These are phyloP conservation scores for Pyrus pyrifolia DNA, from an alignment of 306 rosid species.

Conservation along the genomic window DNA sequence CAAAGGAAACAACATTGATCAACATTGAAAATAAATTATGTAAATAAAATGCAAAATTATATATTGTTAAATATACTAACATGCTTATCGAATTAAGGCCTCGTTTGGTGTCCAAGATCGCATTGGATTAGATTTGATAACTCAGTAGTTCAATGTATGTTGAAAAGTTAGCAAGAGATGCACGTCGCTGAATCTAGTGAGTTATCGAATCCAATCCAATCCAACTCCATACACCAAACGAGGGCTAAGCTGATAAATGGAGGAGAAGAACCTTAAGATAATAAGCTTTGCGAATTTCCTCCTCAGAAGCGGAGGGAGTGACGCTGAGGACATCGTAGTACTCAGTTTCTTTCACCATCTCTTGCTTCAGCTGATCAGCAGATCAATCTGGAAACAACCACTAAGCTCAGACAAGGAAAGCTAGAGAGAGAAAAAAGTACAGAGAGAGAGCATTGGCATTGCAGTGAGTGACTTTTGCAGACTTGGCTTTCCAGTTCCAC, in stretches of 20 bases:
- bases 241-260: not conserved
- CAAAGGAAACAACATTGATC: not conserved
- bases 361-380: not conserved
- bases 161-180: not conserved
- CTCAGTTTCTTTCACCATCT: slow-evolving; percentile 79
- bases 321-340: slow-evolving; percentile 74
- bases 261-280: slow-evolving; percentile 57
- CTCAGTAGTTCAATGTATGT: not conserved
- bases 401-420: not conserved
- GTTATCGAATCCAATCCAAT: not conserved
- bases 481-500: slow-evolving; percentile 55
- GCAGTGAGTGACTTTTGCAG: not conserved
- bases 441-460: not conserved
- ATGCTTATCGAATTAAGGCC: not conserved
- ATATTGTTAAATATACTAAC: too few relatives aligned
- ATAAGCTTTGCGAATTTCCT: slow-evolving; percentile 84
- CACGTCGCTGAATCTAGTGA: not conserved
- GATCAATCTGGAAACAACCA: not conserved
- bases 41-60: too few relatives aligned
- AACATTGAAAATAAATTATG: too few relatives aligned
- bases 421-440: not conserved
- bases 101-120: not conserved
- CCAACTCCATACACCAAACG: not conserved
- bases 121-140: not conserved
- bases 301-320: slow-evolving; percentile 61